Evolutionary conservation across 495 filamentous ascomycete genomes (phyloP), one percentile per base, ranked within the genome.

Genomic region (Alectoria sarmentosa): DNA sequence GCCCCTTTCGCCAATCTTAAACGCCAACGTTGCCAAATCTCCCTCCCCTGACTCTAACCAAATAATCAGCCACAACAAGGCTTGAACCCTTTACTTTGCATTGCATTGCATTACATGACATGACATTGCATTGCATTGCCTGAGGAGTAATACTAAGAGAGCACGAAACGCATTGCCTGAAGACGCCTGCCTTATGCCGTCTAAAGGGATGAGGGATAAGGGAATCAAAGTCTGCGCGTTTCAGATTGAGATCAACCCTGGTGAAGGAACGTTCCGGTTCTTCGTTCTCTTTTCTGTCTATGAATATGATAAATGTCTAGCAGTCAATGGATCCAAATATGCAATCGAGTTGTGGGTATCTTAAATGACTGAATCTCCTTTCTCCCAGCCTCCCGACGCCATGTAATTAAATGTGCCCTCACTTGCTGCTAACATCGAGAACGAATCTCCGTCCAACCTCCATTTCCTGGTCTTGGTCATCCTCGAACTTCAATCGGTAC

Each of bases 401-500:
- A n/a, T n/a, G n/a, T n/a, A 42, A 9, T 38, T 28, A 37, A 15
- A 19, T 30, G 58, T 17, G 17, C 10, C 19, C 41, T 56, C 42
- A 59, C 8, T 81, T 81, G 60, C 74, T 73, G n/a, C 79, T 78
- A 63, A 91, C 86, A 67, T 96, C 91, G 44, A 96, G 78, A 14
- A 95, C 91, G 71, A 87, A 90, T 39, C 90, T 82, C 60, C 88
- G 77, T 58, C 90, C 89, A 4, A 94, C 90, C 57, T 90, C 86
- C 77, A 90, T 85, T 63, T 90, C 88, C 69, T 87, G 87, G 60
- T 86, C 88, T 68, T 90, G 90, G 70, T 92, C 89, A 71, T 96
- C 91, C 72, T 96, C 91, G 65, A 96, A 96, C 65, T 89, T 85
- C 65, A 96, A 78, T 52, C 83, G 76, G 63, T 84, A 87, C 55